Evolutionary conservation across 495 filamentous ascomycete genomes (phyloP), one percentile per base, ranked within the genome.

Genomic region (Aspergillus affinis): DNA sequence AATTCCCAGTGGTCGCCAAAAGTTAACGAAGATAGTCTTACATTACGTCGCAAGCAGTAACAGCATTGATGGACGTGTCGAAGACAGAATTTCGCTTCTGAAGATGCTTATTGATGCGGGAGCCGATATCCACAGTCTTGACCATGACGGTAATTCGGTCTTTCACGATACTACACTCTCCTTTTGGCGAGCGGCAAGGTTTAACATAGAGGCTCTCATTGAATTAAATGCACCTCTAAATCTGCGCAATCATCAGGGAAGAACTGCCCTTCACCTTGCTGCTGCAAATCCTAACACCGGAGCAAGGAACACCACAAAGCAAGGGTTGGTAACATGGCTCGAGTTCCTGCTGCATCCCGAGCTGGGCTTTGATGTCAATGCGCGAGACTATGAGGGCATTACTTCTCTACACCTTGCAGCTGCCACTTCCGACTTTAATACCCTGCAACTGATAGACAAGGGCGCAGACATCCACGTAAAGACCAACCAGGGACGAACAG

Each of bases 321-420:
- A 41, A 15, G 36, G 36, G 3, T 2, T 4, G 3, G 8, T 41
- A 5, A 41, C 36, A 41, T 10, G 12, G 13, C 2, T 49, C 2
- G 47, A 49, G 15, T 26, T 8, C 12, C 15, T 59, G 12, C 57
- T 63, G 26, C 51, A 60, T 18, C 18, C 23, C 6, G 68, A 65
- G 20, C 64, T 65, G 17, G 63, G 59, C 13, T 78, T 92, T 55
- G 88, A 95, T 67, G 73, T 94, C 64, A 93, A 94, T 72, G 84
- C 86, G 17, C 83, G 84, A 46, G 91, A 95, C 62, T 84, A 84
- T 55, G 88, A 92, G 61, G 91, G 91, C 21, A 92, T 94, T 63
- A 92, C 88, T 3, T 86, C 91, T 8, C 76, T 96, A 17, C 91
- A 96, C 70, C 68, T 92, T 20, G 91, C 91, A 21, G 44, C 59